Evolutionary conservation across 441 rosid genomes (phyloP).

Genomic region (Gossypium lobatum): DNA sequence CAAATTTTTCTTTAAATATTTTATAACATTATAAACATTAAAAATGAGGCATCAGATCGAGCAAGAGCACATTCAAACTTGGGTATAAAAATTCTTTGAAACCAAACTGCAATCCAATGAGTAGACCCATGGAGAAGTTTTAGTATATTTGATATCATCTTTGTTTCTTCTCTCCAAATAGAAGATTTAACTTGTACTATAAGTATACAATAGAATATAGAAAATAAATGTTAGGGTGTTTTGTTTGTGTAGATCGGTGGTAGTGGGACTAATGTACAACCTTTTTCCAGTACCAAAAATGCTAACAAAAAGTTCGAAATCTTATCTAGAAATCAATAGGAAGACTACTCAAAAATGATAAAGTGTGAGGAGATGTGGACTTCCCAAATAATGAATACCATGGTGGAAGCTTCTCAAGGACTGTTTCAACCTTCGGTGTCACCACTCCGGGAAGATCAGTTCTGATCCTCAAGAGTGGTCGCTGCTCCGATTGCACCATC

Average conservation of each 20-base stretch:
- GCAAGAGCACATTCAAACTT: too few relatives aligned
- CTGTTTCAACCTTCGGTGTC: conserved; percentile 55
- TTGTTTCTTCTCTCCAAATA: too few relatives aligned
- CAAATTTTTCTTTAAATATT: too few relatives aligned
- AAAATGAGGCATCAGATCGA: too few relatives aligned
- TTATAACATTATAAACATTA: too few relatives aligned
- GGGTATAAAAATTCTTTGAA: too few relatives aligned
- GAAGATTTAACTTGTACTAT: too few relatives aligned
- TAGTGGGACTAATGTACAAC: neutral
- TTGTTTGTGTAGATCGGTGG: too few relatives aligned
- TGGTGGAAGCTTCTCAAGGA: conserved; percentile 56
- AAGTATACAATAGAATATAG: neutral
- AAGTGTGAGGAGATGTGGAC: conserved; percentile 66
- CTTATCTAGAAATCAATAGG: conserved; percentile 40
- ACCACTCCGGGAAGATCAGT: conserved; percentile 52
- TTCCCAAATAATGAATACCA: conserved; percentile 86
- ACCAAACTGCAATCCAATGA: too few relatives aligned
- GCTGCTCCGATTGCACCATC: conserved; percentile 16
- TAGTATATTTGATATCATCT: too few relatives aligned
- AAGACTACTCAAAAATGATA: conserved; percentile 62
- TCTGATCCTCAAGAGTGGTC: conserved; percentile 67
- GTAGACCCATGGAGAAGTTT: too few relatives aligned
- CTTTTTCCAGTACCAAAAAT: neutral
- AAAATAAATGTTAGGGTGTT: neutral
- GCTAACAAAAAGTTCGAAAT: neutral